Evolutionary conservation across 2,329 filamentous ascomycete genomes (phyloP), one percentile per base, ranked within the genome.

Genomic region (Aspergillus brasiliensis): DNA sequence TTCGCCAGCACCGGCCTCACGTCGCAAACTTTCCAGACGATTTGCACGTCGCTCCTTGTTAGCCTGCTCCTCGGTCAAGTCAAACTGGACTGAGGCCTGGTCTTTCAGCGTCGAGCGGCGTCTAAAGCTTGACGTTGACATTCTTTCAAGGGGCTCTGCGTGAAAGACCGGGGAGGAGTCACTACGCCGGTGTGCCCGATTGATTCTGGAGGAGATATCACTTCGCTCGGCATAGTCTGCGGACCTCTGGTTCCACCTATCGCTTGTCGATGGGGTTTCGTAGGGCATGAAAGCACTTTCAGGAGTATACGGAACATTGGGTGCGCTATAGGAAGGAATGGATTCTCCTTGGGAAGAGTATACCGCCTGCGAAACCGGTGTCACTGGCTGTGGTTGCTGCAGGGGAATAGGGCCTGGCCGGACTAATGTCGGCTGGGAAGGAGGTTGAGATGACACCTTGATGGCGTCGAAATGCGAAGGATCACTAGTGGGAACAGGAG

Each of bases 321-420:
- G 78, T 21, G 76, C 75, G 42, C 66, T 71, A 62, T 82, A 81
- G 5, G 73, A 70, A 42, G 77, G 71, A 27, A 76, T 75, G 15
- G 74, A 67, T 10, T 75, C 71, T 11, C 74, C 71, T 61, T 81
- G 79, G 4, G 76, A 76, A 19, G 77, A 83, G 67, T 91, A 91
- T 1, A 93, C 83, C 17, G 85, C 84, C 62, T 85, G 84, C 38
- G 88, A 88, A 2, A 96, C 86, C 0, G 91, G 91, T 2, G 84
- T 82, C 60, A 91, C 84, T 2, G 93, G 93, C 67, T 92, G 89
- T 2, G 93, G 93, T 68, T 96, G 91, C 72, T 95, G 90, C n/a
- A 97, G 81, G 10, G 88, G 87, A 31, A 92, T 83, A 0, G 86
- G 81, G 5, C 80, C 85, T 5, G 88, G 84, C 44, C 85, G 82